Conservation (phyloP, 768 basidiomycete genomes). For the Rhizopogon vinicolor region DNA sequence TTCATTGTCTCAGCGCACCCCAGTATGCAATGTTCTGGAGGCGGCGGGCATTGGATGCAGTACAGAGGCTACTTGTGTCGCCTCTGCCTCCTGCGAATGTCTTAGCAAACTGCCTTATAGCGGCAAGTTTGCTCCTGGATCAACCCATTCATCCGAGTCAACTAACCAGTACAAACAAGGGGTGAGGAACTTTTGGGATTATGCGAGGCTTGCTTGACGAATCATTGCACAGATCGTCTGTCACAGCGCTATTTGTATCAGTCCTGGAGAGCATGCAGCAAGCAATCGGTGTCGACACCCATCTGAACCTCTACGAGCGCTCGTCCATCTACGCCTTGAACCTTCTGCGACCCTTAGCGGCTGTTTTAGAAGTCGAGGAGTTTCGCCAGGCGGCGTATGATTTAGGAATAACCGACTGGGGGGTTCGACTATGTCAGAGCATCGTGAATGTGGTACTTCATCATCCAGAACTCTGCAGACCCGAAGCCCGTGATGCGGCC, state of each 20-base stretch:
- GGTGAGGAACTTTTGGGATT: background rate
- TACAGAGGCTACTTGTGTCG: background rate
- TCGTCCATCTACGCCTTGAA: constrained; percentile 1
- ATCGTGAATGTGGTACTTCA: background rate
- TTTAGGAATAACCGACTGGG: constrained; percentile 2
- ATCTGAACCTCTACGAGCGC: constrained; percentile 1
- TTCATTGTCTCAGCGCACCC: constrained; percentile 1
- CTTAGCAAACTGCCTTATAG: constrained; percentile 5
- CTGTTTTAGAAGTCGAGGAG: constrained; percentile 1
- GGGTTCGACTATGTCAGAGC: background rate
- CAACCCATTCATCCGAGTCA: constrained; percentile 1
- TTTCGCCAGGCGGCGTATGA: constrained; percentile 1
- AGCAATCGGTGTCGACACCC: background rate
- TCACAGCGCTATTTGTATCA: background rate
- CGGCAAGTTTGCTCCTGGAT: constrained; percentile 3
- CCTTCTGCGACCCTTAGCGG: background rate
- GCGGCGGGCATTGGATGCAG: constrained; percentile 1
- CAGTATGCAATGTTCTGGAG: background rate
- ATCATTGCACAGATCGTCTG: background rate
- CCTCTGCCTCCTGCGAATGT: constrained; percentile 3
- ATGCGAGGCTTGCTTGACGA: background rate
- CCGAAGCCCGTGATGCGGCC: background rate
- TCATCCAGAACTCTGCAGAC: background rate
- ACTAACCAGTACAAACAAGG: constrained; percentile 1
- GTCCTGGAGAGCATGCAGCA: constrained; percentile 3